Evolutionary conservation across 192 early-diverging fungal genomes (phyloP), one percentile per base, ranked within the genome.

Genomic region (Gigaspora rosea): DNA sequence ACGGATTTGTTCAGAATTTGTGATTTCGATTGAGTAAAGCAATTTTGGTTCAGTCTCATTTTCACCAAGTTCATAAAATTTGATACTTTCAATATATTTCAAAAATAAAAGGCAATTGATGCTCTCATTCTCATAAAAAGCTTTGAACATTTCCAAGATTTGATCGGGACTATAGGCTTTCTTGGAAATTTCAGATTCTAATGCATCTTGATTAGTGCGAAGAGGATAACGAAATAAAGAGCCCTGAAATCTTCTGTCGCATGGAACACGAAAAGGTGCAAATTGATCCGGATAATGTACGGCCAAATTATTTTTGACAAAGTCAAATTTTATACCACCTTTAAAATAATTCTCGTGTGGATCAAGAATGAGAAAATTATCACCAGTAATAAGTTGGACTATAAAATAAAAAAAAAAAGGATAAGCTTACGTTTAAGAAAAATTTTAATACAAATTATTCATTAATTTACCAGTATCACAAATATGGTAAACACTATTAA

Each of bases 171-270:
- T 33, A 33, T 81, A 82, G 1, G 36, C 46, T 18, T 71, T 75
- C 3, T 70, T 73, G 1, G 83, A 78, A 3, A 84, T 54, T 8
- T 69, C 7, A 0, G 83, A 84, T 1, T 4, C 41, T n/a, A 65
- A 46, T 35, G 81, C 81, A 51, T 82, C 81, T 1, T 65, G 54
- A 11, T 62, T 13, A 11, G 83, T 84, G n/a, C 81, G 75, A 11
- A 84, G 75, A 6, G 83, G 81, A 58, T 80, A 82, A 2, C 83
- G 73, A 22, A 84, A 84, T 16, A 84, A 64, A 2, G 83, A 80
- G 16, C 83, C 83, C 1, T 58, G 10, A 63, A 80, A 84, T 4
- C 74, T 27, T 20, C 63, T 52, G 9, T 78, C 46, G 4, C 78
- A 64, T 33, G 58, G 15, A 18, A 52, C 65, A 1, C 68, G 46